Conservation (phyloP, 768 basidiomycete genomes). For the Saitozyma podzolica region DNA sequence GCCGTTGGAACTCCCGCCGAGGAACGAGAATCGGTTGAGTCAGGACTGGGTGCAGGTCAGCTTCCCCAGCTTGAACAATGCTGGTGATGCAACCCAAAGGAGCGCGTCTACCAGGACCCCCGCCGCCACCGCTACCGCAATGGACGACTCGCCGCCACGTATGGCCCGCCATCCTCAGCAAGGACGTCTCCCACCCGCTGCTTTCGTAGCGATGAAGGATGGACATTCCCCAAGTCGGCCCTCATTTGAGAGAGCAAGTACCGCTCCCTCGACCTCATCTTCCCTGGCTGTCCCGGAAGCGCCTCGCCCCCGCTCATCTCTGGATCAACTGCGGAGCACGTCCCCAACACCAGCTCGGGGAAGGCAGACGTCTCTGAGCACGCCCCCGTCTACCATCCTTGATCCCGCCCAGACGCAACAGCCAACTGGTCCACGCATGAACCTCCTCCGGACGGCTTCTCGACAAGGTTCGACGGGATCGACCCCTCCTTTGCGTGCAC, state of each 20-base stretch:
- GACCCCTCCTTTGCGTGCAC: conserved; percentile 19
- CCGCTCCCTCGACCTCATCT: conserved; percentile 22
- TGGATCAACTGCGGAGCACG: conserved; percentile 30
- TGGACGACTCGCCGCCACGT: background rate
- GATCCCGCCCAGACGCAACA: conserved; percentile 5
- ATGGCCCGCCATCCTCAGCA: background rate
- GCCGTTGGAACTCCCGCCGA: background rate
- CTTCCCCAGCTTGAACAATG: conserved; percentile 5
- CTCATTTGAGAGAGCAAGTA: conserved; percentile 27
- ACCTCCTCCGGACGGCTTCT: conserved; percentile 3
- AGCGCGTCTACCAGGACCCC: background rate
- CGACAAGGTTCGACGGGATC: background rate
- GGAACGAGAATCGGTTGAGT: conserved; percentile 32
- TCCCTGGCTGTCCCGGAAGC: conserved; percentile 14
- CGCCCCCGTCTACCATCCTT: conserved; percentile 23
- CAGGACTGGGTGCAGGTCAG: conserved; percentile 40
- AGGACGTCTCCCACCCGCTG: conserved; percentile 8
- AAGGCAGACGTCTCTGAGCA: conserved; percentile 27
- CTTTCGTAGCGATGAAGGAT: conserved; percentile 39
- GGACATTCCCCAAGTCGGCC: conserved; percentile 25
- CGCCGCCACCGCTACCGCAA: background rate
- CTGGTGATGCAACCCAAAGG: background rate
- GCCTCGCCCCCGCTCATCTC: conserved; percentile 16
- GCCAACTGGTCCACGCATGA: background rate
- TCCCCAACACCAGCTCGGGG: conserved; percentile 21